A percentile compares a stretch with the other conserved stretches of the same genome.
Evolutionary conservation across 2,329 filamentous ascomycete genomes (phyloP).

Genomic region (Chaetomium sp.): DNA sequence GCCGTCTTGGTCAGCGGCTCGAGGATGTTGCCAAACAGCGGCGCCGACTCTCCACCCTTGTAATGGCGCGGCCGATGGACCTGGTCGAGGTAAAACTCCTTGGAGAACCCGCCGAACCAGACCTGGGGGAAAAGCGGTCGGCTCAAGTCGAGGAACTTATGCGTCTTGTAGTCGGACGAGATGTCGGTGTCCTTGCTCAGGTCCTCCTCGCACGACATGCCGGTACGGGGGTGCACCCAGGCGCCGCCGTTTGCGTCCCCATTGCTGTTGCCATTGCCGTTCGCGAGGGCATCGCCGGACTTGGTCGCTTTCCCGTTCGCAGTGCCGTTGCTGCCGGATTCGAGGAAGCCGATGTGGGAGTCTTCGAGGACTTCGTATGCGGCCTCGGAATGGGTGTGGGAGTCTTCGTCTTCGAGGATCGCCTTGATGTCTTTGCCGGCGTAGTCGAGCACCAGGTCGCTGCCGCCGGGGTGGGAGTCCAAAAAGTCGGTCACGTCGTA

Average conservation of each 20-base stretch:
- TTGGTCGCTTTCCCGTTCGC: slow-evolving; percentile 29
- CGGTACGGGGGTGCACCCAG: slow-evolving; percentile 58
- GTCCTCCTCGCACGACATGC: slow-evolving; percentile 85
- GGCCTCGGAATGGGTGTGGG: slow-evolving; percentile 80
- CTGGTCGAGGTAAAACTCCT: slow-evolving; percentile 95
- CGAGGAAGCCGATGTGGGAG: slow-evolving; percentile 73
- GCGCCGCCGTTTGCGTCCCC: slow-evolving; percentile 28
- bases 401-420: slow-evolving; percentile 75
- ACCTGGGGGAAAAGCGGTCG: slow-evolving; percentile 81
- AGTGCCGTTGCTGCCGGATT: slow-evolving; percentile 37
- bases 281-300: neutral
- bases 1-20: slow-evolving; percentile 93
- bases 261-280: slow-evolving; percentile 25
- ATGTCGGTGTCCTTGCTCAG: slow-evolving; percentile 79
- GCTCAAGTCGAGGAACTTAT: slow-evolving; percentile 91
- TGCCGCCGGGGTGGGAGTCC: slow-evolving; percentile 83
- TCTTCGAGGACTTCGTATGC: slow-evolving; percentile 97
- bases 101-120: slow-evolving; percentile 80
- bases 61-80: slow-evolving; percentile 95
- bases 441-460: slow-evolving; percentile 81
- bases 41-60: slow-evolving; percentile 84
- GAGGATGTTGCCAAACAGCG: slow-evolving; percentile 95
- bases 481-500: slow-evolving; percentile 94
- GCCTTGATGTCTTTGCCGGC: slow-evolving; percentile 78
- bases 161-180: slow-evolving; percentile 68